phyloP scores from a whole-genome alignment of 2,329 filamentous ascomycete genomes.

The Penicillium sp. region DNA sequence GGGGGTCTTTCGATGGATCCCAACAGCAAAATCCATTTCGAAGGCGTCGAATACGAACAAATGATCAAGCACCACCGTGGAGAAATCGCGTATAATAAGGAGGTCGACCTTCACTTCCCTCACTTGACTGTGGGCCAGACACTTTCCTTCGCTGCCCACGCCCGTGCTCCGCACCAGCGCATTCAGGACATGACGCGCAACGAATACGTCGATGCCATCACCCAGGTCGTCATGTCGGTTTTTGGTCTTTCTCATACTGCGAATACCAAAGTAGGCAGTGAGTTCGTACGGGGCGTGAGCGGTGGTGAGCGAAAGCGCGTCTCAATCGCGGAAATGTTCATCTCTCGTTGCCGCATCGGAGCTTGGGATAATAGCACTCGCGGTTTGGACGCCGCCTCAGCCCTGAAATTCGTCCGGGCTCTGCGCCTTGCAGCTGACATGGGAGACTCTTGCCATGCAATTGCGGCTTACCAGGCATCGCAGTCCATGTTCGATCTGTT shows the following conservation, averaged over 20 bases:
- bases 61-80: slow-evolving; percentile 61
- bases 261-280: slow-evolving; percentile 46
- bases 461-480: slow-evolving; percentile 50
- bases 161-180: slow-evolving; percentile 44
- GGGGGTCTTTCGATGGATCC: slow-evolving; percentile 31
- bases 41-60: slow-evolving; percentile 59
- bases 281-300: slow-evolving; percentile 57
- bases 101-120: slow-evolving; percentile 58
- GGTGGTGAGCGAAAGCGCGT: slow-evolving; percentile 61
- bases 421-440: slow-evolving; percentile 51
- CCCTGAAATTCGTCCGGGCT: slow-evolving; percentile 56
- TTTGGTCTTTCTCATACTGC: slow-evolving; percentile 43
- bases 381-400: slow-evolving; percentile 54
- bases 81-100: slow-evolving; percentile 33
- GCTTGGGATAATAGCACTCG: slow-evolving; percentile 48
- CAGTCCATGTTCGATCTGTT: slow-evolving; percentile 58
- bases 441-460: slow-evolving; percentile 38
- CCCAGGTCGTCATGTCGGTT: slow-evolving; percentile 42
- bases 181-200: slow-evolving; percentile 18
- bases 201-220: slow-evolving; percentile 39
- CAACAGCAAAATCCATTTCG: slow-evolving; percentile 72
- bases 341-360: slow-evolving; percentile 27
- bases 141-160: slow-evolving; percentile 70
- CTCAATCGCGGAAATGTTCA: slow-evolving; percentile 39
- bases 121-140: slow-evolving; percentile 64